Percentiles rank a stretch among this genome's conserved stretches.
Conservation (phyloP, 306 rosid genomes). For the Senna siamea region DNA sequence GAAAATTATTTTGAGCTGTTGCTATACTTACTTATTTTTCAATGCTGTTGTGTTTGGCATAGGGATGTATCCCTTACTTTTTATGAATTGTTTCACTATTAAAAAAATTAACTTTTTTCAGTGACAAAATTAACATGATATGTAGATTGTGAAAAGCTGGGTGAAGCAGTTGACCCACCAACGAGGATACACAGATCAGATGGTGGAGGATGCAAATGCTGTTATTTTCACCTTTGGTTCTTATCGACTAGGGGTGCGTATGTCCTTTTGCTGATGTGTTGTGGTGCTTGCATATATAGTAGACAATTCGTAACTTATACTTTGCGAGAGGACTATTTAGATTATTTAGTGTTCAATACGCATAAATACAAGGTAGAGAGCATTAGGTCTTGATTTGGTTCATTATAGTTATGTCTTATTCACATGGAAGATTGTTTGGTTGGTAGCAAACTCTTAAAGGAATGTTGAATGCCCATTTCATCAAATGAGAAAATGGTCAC, state of each 20-base stretch:
- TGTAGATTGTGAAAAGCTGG: conserved; percentile 89
- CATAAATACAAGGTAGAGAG: conserved; percentile 27
- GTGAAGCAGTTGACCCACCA: conserved; percentile 84
- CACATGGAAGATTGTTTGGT: background rate
- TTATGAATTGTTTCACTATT: conserved; percentile 13
- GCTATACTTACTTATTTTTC: conserved; percentile 24
- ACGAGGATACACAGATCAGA: conserved; percentile 95
- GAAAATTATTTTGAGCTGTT: conserved; percentile 20
- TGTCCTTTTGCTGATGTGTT: background rate
- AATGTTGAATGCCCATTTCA: background rate
- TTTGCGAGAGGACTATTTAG: background rate
- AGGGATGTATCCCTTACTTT: conserved; percentile 18
- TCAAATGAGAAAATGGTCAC: background rate
- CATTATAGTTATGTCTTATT: background rate
- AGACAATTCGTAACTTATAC: background rate
- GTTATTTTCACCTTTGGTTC: conserved; percentile 91
- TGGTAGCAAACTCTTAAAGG: background rate
- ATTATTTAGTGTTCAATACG: conserved; percentile 17
- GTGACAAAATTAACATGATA: conserved; percentile 35
- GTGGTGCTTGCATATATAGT: conserved; percentile 19
- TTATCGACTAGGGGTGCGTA: conserved; percentile 84
- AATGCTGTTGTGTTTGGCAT: background rate
- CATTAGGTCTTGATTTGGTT: conserved; percentile 2
- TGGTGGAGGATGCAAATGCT: conserved; percentile 96
- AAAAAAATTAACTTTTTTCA: conserved; percentile 23